Evolutionary conservation across 441 rosid species (phyloP).

Genomic region (Omphalea diandra): DNA sequence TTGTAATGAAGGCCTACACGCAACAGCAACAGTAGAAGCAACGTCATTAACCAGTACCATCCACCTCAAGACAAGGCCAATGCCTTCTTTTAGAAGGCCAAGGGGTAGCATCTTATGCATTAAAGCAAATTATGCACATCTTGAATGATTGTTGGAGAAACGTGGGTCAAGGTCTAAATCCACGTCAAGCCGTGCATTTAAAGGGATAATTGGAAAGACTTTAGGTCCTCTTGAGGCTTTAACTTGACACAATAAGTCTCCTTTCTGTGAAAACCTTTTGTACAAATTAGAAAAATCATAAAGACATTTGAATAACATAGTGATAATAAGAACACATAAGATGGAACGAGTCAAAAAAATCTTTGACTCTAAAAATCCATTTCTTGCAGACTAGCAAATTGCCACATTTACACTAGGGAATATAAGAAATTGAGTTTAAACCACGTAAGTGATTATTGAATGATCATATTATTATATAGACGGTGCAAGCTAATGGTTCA

Average conservation of each 20-base stretch:
- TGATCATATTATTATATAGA: too few species aligned
- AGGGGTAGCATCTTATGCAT: background rate
- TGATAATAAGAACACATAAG: background rate
- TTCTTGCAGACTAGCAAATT: too few species aligned
- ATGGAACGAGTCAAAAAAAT: background rate
- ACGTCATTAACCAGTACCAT: background rate
- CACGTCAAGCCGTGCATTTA: constrained; percentile 16
- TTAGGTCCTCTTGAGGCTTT: constrained; percentile 42
- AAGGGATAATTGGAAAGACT: constrained; percentile 13
- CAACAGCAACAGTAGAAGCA: constrained; percentile 15
- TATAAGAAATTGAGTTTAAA: too few species aligned
- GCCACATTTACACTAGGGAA: background rate
- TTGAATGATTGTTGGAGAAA: background rate
- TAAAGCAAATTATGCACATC: background rate
- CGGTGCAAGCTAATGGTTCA: too few species aligned
- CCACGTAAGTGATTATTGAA: too few species aligned
- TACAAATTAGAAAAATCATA: constrained; percentile 30
- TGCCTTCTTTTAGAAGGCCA: background rate
- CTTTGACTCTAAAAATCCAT: background rate
- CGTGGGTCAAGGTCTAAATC: background rate
- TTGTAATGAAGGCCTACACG: too few species aligned
- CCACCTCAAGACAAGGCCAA: background rate
- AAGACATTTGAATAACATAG: background rate
- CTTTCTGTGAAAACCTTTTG: constrained; percentile 21
- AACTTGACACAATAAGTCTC: constrained; percentile 55